Conservation (phyloP, 2,329 filamentous ascomycete species). For the Aspergillus sp. region DNA sequence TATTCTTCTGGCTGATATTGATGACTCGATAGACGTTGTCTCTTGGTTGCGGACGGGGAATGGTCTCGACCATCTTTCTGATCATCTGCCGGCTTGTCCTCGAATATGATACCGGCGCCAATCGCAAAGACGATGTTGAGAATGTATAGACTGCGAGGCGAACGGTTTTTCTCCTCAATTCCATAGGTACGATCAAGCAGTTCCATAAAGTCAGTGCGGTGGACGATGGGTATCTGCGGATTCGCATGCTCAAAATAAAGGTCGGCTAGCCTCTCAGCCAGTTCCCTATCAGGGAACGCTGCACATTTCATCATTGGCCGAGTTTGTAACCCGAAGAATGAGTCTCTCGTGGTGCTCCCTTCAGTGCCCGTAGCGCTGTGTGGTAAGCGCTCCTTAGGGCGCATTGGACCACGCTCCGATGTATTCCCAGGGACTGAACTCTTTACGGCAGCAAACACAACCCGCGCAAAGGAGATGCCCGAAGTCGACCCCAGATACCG, state of each 20-base stretch:
- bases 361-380: slow-evolving; percentile 53
- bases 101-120: slow-evolving; percentile 87
- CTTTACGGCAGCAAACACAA: slow-evolving; percentile 92
- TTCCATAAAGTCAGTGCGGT: slow-evolving; percentile 84
- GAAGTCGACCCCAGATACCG: slow-evolving; percentile 81
- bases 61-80: slow-evolving; percentile 22
- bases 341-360: slow-evolving; percentile 85
- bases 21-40: slow-evolving; percentile 56
- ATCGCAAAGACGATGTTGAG: slow-evolving; percentile 98
- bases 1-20: slow-evolving; percentile 88
- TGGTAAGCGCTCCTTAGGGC: slow-evolving; percentile 56
- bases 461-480: slow-evolving; percentile 89
- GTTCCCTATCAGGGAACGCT: slow-evolving; percentile 73
- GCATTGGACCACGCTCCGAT: slow-evolving; percentile 64
- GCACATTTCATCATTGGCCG: slow-evolving; percentile 84
- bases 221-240: slow-evolving; percentile 89
- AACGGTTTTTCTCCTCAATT: slow-evolving; percentile 64
- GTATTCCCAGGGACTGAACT: slow-evolving; percentile 60
- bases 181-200: slow-evolving; percentile 82
- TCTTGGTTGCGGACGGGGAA: slow-evolving; percentile 39
- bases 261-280: slow-evolving; percentile 70
- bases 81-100: slow-evolving; percentile 35
- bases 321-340: slow-evolving; percentile 94
- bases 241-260: slow-evolving; percentile 97
- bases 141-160: slow-evolving; percentile 82